Percentiles rank a stretch among this genome's conserved stretches.
These are phyloP conservation scores for Penicillium olsonii DNA, from an alignment of 2,329 filamentous ascomycete species.

Conservation along the genomic window DNA sequence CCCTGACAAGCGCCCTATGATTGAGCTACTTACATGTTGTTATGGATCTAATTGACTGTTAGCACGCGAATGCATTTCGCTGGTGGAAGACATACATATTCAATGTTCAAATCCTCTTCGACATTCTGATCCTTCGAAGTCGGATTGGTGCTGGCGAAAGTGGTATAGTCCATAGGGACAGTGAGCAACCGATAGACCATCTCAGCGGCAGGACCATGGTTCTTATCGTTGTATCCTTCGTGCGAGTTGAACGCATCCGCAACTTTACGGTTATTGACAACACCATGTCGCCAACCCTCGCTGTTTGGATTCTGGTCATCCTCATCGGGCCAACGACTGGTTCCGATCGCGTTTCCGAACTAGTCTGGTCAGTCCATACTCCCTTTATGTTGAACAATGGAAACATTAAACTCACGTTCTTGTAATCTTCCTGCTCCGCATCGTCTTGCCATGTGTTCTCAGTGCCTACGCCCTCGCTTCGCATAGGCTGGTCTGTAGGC, in stretches of 20 bases:
- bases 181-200: constrained; percentile 22
- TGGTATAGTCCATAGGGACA: constrained; percentile 15
- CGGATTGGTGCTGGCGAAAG: constrained; percentile 26
- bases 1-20: neutral
- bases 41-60: constrained; percentile 37
- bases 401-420: neutral
- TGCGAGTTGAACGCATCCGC: constrained; percentile 16
- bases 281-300: constrained; percentile 18
- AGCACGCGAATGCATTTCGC: neutral
- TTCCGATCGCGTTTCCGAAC: constrained; percentile 20
- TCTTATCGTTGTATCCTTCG: constrained; percentile 9
- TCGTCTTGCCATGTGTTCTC: constrained; percentile 11
- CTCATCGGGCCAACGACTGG: constrained; percentile 28
- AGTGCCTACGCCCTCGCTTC: constrained; percentile 9
- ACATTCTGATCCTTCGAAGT: constrained; percentile 13
- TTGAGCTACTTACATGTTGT: constrained; percentile 33
- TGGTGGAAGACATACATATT: constrained; percentile 38
- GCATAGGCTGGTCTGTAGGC: constrained; percentile 18
- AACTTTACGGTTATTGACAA: constrained; percentile 24
- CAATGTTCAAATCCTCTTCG: constrained; percentile 18
- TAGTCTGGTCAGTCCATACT: neutral
- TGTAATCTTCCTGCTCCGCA: constrained; percentile 8
- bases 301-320: constrained; percentile 14
- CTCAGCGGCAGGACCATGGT: constrained; percentile 18
- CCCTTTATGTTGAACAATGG: neutral